These are phyloP conservation scores for Candida mesenterica DNA, from an alignment of 1,139 yeast species.

Conservation along the genomic window DNA sequence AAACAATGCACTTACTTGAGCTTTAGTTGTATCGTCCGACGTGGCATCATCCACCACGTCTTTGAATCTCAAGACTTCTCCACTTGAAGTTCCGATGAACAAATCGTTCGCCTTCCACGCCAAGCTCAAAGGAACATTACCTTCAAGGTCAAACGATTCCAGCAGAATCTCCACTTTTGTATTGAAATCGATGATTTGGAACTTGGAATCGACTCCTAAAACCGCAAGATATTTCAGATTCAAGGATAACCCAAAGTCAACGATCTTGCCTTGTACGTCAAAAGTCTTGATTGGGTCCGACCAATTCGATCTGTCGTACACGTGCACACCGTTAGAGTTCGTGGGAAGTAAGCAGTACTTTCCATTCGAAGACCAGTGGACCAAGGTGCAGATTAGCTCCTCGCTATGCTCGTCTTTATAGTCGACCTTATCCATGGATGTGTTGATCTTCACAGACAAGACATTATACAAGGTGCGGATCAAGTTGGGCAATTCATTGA, in stretches of 20 bases:
- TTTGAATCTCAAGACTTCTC: constrained; percentile 43
- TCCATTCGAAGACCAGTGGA: constrained; percentile 50
- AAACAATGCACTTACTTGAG: constrained; percentile 16
- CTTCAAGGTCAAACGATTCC: constrained; percentile 12
- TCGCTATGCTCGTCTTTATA: constrained; percentile 37
- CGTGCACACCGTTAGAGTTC: constrained; percentile 32
- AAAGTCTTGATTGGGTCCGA: constrained; percentile 6
- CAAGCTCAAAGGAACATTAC: constrained; percentile 19
- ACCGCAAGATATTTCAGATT: constrained; percentile 59
- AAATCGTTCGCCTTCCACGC: constrained; percentile 26
- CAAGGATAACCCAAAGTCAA: constrained; percentile 60
- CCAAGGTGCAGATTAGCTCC: constrained; percentile 34
- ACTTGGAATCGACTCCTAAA: constrained; percentile 42
- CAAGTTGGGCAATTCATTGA: constrained; percentile 37
- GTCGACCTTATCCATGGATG: constrained; percentile 39
- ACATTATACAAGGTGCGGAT: constrained; percentile 42
- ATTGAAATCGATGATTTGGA: constrained; percentile 57
- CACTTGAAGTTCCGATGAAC: constrained; percentile 55
- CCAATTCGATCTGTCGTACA: constrained; percentile 39
- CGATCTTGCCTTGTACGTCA: constrained; percentile 23
- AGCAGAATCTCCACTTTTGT: constrained; percentile 22
- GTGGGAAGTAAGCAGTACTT: constrained; percentile 60
- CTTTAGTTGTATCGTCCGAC: constrained; percentile 1
- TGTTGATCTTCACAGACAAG: constrained; percentile 33
- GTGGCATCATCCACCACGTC: constrained; percentile 24